Evolutionary conservation across 495 filamentous ascomycete genomes (phyloP), one percentile per base, ranked within the genome.

Genomic region (Aspergillus ostianus): DNA sequence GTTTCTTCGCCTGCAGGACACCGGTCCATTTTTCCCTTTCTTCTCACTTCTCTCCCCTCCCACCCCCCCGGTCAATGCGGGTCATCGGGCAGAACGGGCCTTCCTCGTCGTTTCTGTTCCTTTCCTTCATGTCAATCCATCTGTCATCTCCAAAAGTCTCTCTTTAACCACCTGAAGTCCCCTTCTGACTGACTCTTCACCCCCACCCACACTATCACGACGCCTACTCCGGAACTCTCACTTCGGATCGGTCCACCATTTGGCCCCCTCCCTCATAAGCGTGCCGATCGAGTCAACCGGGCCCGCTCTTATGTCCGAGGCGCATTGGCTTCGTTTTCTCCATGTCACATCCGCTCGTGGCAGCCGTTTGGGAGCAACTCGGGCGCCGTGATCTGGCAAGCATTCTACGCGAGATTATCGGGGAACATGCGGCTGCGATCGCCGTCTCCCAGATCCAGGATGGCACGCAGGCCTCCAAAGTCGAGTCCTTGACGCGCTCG

Each of bases 341-440:
- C 52, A 71, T 71, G 68, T 71, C 68, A 60, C 68, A 71, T 63
- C 68, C 60, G 55, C 61, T 68, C 47, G 63, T 69, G 62, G 68
- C 68, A 61, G 68, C 68, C 55, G 66, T 69, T 53, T 71, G 66
- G 66, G 66, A 68, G 59, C 68, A 71, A 59, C 56, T 69, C 41
- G 62, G 66, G 32, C 68, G 68, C 44, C 60, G 61, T 53, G 68
- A 71, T 59, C 56, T 71, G 15, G 55, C 67, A 18, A 71, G 67
- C 29, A 71, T 71, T 32, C 52, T 71, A 8, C 62, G 63, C n/a
- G 68, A 71, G 51, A 65, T 68, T 30, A 67, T 71, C 36, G 68
- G 68, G 0, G 63, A 69, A 45, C 66, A 71, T 62, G 64, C 64
- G 9, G 50, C 60, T 1, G 62, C 66, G 9, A 29, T 69, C 56